Conservation (phyloP, 371 early-diverging fungal species). For the Lichtheimia hyalospora region DNA sequence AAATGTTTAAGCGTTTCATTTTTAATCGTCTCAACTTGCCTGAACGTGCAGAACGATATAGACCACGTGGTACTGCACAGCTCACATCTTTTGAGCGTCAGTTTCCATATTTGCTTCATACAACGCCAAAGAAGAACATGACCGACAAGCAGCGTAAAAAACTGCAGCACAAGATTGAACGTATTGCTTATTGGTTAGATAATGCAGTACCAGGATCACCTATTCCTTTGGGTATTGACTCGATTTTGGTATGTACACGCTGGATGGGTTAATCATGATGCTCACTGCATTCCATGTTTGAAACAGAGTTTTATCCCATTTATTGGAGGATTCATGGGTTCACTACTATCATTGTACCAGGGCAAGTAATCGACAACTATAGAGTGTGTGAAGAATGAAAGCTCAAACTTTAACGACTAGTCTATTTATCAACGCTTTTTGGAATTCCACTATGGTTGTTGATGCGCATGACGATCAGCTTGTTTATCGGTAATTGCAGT, state of each 20-base stretch:
- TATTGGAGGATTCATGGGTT: constrained; percentile 33
- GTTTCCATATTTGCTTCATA: constrained; percentile 28
- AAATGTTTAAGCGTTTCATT: constrained; percentile 25
- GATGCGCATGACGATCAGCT: constrained; percentile 36
- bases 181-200: constrained; percentile 37
- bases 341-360: constrained; percentile 32
- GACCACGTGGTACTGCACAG: constrained; percentile 19
- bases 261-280: background rate
- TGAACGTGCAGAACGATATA: constrained; percentile 23
- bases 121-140: constrained; percentile 21
- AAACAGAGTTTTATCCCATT: constrained; percentile 42
- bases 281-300: background rate
- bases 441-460: constrained; percentile 49
- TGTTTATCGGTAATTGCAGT: constrained; percentile 24
- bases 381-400: too few relatives aligned
- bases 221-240: constrained; percentile 45
- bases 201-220: constrained; percentile 46
- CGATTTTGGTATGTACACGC: constrained; percentile 28
- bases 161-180: constrained; percentile 25
- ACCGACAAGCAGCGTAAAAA: constrained; percentile 24
- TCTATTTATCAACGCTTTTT: constrained; percentile 39
- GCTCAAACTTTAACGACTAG: constrained; percentile 1
- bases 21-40: constrained; percentile 26
- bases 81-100: constrained; percentile 12
- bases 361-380: constrained; percentile 18